Conservation (phyloP, 2,329 filamentous ascomycete species). For the Ceratocystiopsis minuta region DNA sequence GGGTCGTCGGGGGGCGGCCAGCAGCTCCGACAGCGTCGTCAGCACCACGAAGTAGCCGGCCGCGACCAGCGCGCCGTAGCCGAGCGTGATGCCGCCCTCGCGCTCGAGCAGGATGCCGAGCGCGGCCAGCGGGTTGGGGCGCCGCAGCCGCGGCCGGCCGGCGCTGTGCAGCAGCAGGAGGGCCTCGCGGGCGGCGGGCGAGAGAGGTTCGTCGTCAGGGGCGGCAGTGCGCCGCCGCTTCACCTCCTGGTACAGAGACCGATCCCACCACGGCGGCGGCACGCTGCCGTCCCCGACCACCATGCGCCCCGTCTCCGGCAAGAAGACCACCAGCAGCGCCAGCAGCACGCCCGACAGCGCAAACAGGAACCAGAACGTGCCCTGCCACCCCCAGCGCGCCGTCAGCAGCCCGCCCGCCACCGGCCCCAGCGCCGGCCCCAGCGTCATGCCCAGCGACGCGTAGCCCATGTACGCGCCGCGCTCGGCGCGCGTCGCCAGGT, state of each 20-base stretch:
- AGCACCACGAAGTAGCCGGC: constrained; percentile 13
- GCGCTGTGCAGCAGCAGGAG: constrained; percentile 2
- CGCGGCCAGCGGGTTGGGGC: constrained; percentile 12
- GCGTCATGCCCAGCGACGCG: constrained; percentile 22
- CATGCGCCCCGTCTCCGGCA: constrained; percentile 33
- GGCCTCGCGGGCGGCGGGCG: not conserved
- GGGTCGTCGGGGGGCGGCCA: no score
- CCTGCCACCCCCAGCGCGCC: constrained; percentile 32
- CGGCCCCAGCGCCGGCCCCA: constrained; percentile 25
- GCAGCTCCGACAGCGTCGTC: constrained; percentile 11
- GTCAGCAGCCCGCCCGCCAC: constrained; percentile 35
- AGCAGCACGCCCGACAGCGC: constrained; percentile 24
- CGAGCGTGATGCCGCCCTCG: constrained; percentile 12
- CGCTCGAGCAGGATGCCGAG: constrained; percentile 12
- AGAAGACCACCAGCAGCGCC: constrained; percentile 7
- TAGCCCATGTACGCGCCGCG: constrained; percentile 34
- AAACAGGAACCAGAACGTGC: constrained; percentile 36
- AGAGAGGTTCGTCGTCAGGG: no score
- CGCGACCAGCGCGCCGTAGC: constrained; percentile 11
- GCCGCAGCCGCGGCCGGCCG: constrained; percentile 8
- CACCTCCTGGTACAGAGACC: constrained; percentile 6
- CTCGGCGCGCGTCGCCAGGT: constrained; percentile 30
- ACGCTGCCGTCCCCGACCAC: constrained; percentile 31
- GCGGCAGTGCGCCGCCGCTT: constrained; percentile 1
- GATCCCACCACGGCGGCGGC: constrained; percentile 6